Evolutionary conservation across 2,329 filamentous ascomycete species (phyloP).

Genomic region (Fusarium paranaense): DNA sequence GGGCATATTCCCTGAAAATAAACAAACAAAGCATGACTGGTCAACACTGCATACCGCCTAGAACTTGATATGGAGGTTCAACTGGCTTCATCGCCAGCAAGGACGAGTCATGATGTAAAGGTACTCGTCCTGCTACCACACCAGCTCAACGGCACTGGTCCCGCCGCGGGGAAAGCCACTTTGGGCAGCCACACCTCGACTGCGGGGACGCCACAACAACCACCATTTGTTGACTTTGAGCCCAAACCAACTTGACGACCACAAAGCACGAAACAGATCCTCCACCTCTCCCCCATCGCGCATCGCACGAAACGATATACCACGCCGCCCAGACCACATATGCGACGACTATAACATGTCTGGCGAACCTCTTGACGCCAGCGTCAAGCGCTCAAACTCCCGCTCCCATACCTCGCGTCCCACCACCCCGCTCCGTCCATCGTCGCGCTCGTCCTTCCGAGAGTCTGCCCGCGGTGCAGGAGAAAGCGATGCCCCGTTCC

Average conservation of each 20-base stretch:
- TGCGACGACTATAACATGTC: constrained; percentile 36
- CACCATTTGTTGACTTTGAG: constrained; percentile 34
- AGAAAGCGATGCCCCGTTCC: constrained; percentile 67
- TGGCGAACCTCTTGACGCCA: constrained; percentile 41
- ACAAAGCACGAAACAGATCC: constrained; percentile 5
- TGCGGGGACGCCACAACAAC: constrained; percentile 31
- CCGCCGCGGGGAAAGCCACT: constrained; percentile 23
- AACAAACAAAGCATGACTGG: background rate
- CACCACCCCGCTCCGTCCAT: constrained; percentile 90
- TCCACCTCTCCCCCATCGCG: background rate
- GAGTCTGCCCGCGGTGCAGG: constrained; percentile 73
- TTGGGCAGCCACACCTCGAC: constrained; percentile 20
- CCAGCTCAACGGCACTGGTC: background rate
- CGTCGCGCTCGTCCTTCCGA: constrained; percentile 88
- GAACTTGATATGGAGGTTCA: background rate
- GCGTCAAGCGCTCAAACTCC: constrained; percentile 64
- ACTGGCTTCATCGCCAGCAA: background rate
- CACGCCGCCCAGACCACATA: background rate
- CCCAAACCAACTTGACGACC: constrained; percentile 8
- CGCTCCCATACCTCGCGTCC: constrained; percentile 78
- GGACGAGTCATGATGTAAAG: constrained; percentile 1
- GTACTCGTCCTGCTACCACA: constrained; percentile 6
- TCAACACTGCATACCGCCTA: background rate
- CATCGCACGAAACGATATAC: background rate
- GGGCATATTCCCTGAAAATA: background rate